These are phyloP conservation scores for Blastocladiella emersonii DNA, from an alignment of 371 early-diverging fungal genomes.

Conservation along the genomic window DNA sequence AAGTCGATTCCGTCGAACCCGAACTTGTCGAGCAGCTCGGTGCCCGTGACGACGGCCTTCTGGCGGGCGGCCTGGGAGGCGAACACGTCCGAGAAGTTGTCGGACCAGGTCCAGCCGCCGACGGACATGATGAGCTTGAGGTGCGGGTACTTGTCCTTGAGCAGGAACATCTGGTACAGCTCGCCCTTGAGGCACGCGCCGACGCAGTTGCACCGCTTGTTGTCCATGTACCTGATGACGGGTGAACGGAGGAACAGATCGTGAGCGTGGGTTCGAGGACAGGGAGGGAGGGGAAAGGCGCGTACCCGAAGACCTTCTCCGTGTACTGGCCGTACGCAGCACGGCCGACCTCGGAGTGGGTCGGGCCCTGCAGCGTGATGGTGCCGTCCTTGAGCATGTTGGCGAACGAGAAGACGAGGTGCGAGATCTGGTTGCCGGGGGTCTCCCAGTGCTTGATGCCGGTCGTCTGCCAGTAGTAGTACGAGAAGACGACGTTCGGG, in stretches of 20 bases:
- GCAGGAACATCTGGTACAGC: slow-evolving; percentile 3
- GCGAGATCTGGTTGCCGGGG: slow-evolving; percentile 1
- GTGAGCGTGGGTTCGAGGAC: no score
- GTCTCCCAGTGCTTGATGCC: not conserved
- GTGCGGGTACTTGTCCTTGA: slow-evolving; percentile 4
- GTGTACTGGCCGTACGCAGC: not conserved
- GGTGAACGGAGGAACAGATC: no score
- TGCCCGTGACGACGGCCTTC: not conserved
- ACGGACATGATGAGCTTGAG: slow-evolving; percentile 1
- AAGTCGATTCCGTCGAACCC: slow-evolving; percentile 3
- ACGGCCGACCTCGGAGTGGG: not conserved
- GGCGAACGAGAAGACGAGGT: slow-evolving; percentile 1
- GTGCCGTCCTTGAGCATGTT: slow-evolving; percentile 1
- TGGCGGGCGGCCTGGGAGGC: not conserved
- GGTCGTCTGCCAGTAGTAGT: not conserved
- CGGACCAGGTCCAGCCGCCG: slow-evolving; percentile 1
- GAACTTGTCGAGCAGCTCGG: not conserved
- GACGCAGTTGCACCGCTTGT: not conserved
- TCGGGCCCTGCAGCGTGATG: not conserved
- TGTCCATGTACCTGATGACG: not conserved
- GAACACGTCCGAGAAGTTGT: slow-evolving; percentile 1
- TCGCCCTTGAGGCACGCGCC: slow-evolving; percentile 4
- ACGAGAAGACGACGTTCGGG: slow-evolving; percentile 2
- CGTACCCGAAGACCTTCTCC: not conserved
- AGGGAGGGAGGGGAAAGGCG: no score